Percentiles rank a stretch among this genome's conserved stretches.
Conservation (phyloP, 148 eudicot genomes). For the Oxyria digyna region DNA sequence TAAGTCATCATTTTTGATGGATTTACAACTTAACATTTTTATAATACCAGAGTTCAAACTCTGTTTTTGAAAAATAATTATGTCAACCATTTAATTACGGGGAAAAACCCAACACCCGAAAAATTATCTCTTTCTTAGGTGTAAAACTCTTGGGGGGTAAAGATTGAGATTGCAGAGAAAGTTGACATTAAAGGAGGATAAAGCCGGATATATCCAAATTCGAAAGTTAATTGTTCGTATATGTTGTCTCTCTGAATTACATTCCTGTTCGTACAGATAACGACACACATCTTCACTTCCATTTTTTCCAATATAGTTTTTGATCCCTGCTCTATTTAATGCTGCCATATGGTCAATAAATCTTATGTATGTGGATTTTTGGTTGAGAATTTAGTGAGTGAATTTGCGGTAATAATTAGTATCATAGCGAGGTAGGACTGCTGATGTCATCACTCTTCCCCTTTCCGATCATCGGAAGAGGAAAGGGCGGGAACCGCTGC, state of each 20-base stretch:
- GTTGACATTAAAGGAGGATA: background rate
- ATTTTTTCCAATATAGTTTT: background rate
- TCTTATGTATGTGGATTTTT: no score
- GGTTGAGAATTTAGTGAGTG: no score
- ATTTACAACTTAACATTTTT: no score
- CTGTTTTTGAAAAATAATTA: no score
- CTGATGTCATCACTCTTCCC: background rate
- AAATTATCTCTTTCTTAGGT: no score
- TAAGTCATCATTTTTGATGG: no score
- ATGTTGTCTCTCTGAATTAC: background rate
- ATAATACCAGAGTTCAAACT: no score
- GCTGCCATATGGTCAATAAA: no score
- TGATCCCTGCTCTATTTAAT: background rate
- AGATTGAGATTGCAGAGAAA: background rate
- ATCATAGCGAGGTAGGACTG: background rate
- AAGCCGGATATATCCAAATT: background rate
- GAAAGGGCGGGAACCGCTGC: slow-evolving; percentile 25
- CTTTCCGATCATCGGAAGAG: slow-evolving; percentile 34
- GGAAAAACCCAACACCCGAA: background rate
- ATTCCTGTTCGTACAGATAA: background rate
- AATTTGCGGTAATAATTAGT: no score
- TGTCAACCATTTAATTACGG: no score
- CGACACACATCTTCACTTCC: background rate
- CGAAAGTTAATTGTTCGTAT: background rate
- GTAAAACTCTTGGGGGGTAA: no score